phyloP scores from a whole-genome alignment of 1,139 yeast genomes.

The Geotrichum carabidarum region DNA sequence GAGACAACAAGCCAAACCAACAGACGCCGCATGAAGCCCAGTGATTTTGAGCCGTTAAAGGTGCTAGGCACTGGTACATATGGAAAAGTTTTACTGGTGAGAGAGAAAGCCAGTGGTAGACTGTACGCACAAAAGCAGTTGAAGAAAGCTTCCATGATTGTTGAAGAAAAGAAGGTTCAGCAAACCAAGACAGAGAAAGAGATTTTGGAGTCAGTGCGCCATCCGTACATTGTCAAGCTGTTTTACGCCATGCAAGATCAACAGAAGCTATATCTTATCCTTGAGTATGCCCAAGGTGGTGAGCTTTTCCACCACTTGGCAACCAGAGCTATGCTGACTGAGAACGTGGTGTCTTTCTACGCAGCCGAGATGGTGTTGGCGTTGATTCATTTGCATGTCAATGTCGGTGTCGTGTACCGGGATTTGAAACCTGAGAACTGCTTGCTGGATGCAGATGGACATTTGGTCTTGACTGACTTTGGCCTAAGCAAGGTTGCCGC shows the following conservation, averaged over 20 bases:
- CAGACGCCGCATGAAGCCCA: constrained; percentile 34
- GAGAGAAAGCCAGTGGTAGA: constrained; percentile 58
- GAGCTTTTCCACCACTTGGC: constrained; percentile 83
- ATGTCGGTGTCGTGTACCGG: constrained; percentile 78
- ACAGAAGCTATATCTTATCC: constrained; percentile 67
- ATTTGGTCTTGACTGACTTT: constrained; percentile 82
- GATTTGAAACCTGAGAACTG: constrained; percentile 95
- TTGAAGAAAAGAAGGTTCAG: constrained; percentile 48
- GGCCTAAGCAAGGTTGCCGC: constrained; percentile 75
- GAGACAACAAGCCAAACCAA: constrained; percentile 1
- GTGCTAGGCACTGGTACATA: constrained; percentile 91
- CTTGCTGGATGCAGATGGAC: constrained; percentile 71
- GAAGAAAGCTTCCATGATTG: constrained; percentile 67
- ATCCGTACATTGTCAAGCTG: constrained; percentile 82
- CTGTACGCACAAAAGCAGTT: constrained; percentile 87
- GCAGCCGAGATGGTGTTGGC: constrained; percentile 86
- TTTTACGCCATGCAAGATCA: constrained; percentile 88
- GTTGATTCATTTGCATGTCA: constrained; percentile 70
- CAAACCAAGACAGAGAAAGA: constrained; percentile 69
- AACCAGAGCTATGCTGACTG: constrained; percentile 78
- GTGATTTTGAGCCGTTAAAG: constrained; percentile 70
- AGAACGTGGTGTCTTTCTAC: constrained; percentile 72
- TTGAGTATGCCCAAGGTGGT: constrained; percentile 91
- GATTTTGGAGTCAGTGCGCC: constrained; percentile 64
- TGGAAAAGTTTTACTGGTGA: constrained; percentile 79